Base-by-base conservation (phyloP, 2,329 filamentous ascomycete genomes). In the Phialocephala subalpina region DNA sequence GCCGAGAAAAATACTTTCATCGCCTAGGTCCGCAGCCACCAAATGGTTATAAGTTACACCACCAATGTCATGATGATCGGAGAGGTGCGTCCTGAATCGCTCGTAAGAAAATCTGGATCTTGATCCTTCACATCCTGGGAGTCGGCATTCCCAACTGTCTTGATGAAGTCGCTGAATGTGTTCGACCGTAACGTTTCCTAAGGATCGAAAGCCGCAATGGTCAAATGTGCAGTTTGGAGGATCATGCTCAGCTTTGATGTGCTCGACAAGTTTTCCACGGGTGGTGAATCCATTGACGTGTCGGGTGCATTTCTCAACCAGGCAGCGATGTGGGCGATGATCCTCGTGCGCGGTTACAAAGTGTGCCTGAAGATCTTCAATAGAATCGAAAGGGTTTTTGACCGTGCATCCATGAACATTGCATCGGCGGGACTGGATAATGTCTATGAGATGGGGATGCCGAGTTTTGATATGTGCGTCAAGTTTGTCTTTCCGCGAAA, bases 151-250 rank as follows among this genome's bases (percentile, higher is more conserved):
- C 38, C 38, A 42, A 3, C 4, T 12, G 38, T 14, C 18, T 14
- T 12, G 5, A 29, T 55, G 52, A 11, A 12, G 1, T 27, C 22
- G 52, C 52, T 29, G 52, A 55, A 55, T 16, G 52, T 55, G 52
- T 7, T 33, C 52, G 52, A 55, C 52, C 52, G 29, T 55, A 55
- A 55, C 5, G 12, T 7, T 55, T 55, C 52, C 52, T 29, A 55
- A 55, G 22, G 52, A 55, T 55, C 52, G 52, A 55, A 55, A 55
- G 52, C 29, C 52, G n/a, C 52, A 55, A 55, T 55, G 52, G 52
- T 55, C 22, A 55, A 55, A 55, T 29, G 25, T 55, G 52, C 52
- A 55, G 3, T 55, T 55, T 55, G 52, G 52, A 25, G 52, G 52
- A 12, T 55, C 33, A 29, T 55, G 52, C 25, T 55, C 52, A 55